Evolutionary conservation across 768 basidiomycete genomes (phyloP).

Genomic region (Boletus coccyginus): DNA sequence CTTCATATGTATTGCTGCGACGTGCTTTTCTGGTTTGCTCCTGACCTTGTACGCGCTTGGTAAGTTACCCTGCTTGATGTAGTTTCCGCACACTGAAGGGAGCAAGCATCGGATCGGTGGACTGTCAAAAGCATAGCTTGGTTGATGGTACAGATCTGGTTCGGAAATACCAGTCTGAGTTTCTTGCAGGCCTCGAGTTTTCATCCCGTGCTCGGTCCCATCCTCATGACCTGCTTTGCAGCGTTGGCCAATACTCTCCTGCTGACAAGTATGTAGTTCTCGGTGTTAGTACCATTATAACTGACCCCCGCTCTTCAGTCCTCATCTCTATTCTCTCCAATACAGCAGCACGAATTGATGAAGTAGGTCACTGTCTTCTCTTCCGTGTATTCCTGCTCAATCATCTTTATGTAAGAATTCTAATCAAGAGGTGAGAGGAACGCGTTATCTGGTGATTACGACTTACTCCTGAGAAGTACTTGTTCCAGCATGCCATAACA

Average conservation of each 20-base stretch:
- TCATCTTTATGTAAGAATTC: slow-evolving; percentile 43
- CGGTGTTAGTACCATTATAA: neutral
- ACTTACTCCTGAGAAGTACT: slow-evolving; percentile 50
- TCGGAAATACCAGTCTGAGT: slow-evolving; percentile 69
- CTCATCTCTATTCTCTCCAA: slow-evolving; percentile 90
- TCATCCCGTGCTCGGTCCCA: slow-evolving; percentile 70
- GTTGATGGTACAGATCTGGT: slow-evolving; percentile 88
- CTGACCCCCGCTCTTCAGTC: slow-evolving; percentile 30
- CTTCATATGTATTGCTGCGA: slow-evolving; percentile 73
- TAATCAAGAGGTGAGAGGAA: slow-evolving; percentile 48
- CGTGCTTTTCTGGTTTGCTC: slow-evolving; percentile 78
- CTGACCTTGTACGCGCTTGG: slow-evolving; percentile 56
- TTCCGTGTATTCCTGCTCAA: neutral
- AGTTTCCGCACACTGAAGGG: slow-evolving; percentile 23
- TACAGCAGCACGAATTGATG: slow-evolving; percentile 77
- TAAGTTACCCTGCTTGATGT: slow-evolving; percentile 10
- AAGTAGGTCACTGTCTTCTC: slow-evolving; percentile 34
- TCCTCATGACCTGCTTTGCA: slow-evolving; percentile 78
- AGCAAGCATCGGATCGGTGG: slow-evolving; percentile 31
- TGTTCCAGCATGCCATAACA: slow-evolving; percentile 82
- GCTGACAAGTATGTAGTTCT: slow-evolving; percentile 61
- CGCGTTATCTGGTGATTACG: neutral
- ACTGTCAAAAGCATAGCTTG: slow-evolving; percentile 58
- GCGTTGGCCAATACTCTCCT: slow-evolving; percentile 77
- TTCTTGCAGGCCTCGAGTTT: slow-evolving; percentile 57